A percentile compares a stretch with the other conserved stretches of the same genome.
Conservation (phyloP, 441 rosid genomes). For the Mallotus repandus region DNA sequence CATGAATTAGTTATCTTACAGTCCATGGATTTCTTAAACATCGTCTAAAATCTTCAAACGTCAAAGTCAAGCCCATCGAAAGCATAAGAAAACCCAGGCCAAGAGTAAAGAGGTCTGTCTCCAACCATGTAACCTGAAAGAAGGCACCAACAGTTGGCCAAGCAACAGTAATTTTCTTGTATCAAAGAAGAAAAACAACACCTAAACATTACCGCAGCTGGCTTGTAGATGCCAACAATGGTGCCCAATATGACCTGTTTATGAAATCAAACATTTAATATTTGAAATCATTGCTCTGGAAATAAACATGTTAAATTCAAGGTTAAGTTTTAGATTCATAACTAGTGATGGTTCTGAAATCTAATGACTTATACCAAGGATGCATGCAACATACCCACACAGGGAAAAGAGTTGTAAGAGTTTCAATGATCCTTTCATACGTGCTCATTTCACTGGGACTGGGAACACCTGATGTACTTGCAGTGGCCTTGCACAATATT, state of each 20-base stretch:
- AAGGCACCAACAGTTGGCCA: slow-evolving; percentile 22
- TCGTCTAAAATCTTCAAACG: slow-evolving; percentile 82
- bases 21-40: slow-evolving; percentile 96
- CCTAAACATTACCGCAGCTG: slow-evolving; percentile 59
- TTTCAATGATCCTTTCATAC: slow-evolving; percentile 77
- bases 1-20: slow-evolving; percentile 42
- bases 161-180: slow-evolving; percentile 4
- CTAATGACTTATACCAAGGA: slow-evolving; percentile 14
- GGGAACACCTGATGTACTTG: slow-evolving; percentile 57
- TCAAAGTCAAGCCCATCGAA: slow-evolving; percentile 93
- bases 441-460: slow-evolving; percentile 53
- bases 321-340: background rate
- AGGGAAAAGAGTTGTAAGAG: slow-evolving; percentile 85
- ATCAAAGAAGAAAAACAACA: slow-evolving; percentile 14
- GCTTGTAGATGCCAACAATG: slow-evolving; percentile 80
- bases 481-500: slow-evolving; percentile 62
- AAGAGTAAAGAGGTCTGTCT: slow-evolving; percentile 82
- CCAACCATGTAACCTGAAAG: slow-evolving; percentile 85
- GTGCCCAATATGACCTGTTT: slow-evolving; percentile 85
- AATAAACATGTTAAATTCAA: background rate
- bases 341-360: background rate
- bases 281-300: background rate
- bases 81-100: slow-evolving; percentile 96
- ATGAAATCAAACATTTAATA: slow-evolving; percentile 17
- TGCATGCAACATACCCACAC: slow-evolving; percentile 62